These are phyloP conservation scores for Lasiosphaeriaceae sp. DNA, from an alignment of 495 filamentous ascomycete genomes.

Conservation along the genomic window DNA sequence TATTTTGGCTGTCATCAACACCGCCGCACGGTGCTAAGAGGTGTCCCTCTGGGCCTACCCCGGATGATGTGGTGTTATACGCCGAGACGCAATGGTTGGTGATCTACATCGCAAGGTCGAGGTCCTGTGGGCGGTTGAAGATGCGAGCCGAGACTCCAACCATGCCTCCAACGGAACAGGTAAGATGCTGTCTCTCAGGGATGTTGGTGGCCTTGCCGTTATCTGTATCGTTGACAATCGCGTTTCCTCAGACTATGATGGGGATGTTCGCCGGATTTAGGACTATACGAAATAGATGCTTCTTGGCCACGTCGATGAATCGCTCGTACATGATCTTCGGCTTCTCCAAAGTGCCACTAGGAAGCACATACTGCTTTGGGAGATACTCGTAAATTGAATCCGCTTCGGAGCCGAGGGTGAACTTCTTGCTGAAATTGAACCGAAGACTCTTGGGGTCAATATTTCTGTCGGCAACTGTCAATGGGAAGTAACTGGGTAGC, in stretches of 20 bases:
- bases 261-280: constrained; percentile 56
- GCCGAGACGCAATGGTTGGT: constrained; percentile 84
- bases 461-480: too few species aligned
- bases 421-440: too few species aligned
- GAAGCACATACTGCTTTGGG: constrained; percentile 62
- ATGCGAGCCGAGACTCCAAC: constrained; percentile 73
- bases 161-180: constrained; percentile 85
- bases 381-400: constrained; percentile 49
- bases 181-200: constrained; percentile 35
- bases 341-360: constrained; percentile 70
- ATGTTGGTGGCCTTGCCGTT: constrained; percentile 7
- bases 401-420: too few species aligned
- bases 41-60: too few species aligned
- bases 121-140: constrained; percentile 64
- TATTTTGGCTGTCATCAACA: too few species aligned
- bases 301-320: constrained; percentile 62
- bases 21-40: too few species aligned
- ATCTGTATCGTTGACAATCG: too few species aligned
- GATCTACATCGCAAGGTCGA: constrained; percentile 68
- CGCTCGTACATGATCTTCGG: constrained; percentile 73
- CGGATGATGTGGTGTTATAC: too few species aligned
- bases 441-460: too few species aligned
- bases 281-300: constrained; percentile 65
- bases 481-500: too few species aligned
- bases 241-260: constrained; percentile 59